Evolutionary conservation across 495 filamentous ascomycete species (phyloP).

Genomic region (Physcia stellaris): DNA sequence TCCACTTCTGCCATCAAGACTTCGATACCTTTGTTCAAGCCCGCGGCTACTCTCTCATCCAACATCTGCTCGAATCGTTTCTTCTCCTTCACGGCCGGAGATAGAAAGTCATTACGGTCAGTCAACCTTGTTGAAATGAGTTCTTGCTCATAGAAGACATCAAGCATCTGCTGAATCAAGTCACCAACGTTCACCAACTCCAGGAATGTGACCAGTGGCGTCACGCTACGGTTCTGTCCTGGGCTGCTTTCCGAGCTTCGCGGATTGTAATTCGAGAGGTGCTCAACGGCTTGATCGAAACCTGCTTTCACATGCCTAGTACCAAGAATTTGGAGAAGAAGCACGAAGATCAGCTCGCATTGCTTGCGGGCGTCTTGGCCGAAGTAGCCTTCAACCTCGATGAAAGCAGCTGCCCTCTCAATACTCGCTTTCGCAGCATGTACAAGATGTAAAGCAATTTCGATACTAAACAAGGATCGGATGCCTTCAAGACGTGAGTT

Average conservation of each 20-base stretch:
- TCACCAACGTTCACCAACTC: conserved; percentile 98
- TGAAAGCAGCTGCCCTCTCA: conserved; percentile 73
- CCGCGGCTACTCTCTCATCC: conserved; percentile 90
- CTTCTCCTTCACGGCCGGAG: conserved; percentile 83
- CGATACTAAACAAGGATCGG: conserved; percentile 85
- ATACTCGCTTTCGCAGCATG: conserved; percentile 83
- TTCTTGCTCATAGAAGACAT: conserved; percentile 97
- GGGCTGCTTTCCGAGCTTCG: conserved; percentile 71
- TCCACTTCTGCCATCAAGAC: conserved; percentile 98
- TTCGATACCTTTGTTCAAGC: conserved; percentile 93
- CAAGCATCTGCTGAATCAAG: conserved; percentile 96
- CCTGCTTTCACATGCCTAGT: conserved; percentile 77
- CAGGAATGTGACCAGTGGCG: conserved; percentile 87
- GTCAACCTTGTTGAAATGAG: conserved; percentile 68
- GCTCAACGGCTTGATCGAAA: conserved; percentile 82
- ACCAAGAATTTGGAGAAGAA: conserved; percentile 69
- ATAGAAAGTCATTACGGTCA: conserved; percentile 87
- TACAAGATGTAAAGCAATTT: conserved; percentile 79
- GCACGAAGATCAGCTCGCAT: conserved; percentile 81
- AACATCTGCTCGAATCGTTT: conserved; percentile 99
- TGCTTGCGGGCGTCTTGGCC: conserved; percentile 79
- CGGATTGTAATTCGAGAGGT: conserved; percentile 84
- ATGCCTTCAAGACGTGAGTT: conserved; percentile 87
- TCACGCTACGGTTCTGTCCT: conserved; percentile 58
- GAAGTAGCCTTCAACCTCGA: conserved; percentile 60